Evolutionary conservation across 805 yeast species (phyloP).

Genomic region (Clavispora phyllophila): DNA sequence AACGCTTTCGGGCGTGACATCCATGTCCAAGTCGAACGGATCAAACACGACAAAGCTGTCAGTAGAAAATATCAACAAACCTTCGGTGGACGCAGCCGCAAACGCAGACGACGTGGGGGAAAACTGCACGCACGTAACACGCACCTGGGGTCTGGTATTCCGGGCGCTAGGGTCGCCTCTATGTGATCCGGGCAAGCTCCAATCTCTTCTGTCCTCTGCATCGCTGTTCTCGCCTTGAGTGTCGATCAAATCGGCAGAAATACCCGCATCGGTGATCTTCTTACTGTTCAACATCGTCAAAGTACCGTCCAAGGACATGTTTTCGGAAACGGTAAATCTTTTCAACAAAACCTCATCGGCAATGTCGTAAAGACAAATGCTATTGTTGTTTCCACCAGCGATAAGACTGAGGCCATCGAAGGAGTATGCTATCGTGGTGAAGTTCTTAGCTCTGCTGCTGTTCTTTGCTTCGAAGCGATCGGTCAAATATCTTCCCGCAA

Average conservation of each 20-base stretch:
- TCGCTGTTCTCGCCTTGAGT: conserved; percentile 83
- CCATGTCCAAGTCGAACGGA: conserved; percentile 92
- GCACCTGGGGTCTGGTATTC: conserved; percentile 71
- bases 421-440: conserved; percentile 76
- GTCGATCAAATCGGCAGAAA: conserved; percentile 71
- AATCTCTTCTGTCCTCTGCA: conserved; percentile 73
- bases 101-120: conserved; percentile 89
- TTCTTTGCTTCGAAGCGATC: conserved; percentile 80
- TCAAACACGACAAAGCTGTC: conserved; percentile 76
- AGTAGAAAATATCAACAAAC: conserved; percentile 74
- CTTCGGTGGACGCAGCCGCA: conserved; percentile 95
- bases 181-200: conserved; percentile 78
- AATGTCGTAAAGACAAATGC: conserved; percentile 86
- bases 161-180: conserved; percentile 74
- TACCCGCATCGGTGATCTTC: conserved; percentile 81
- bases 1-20: conserved; percentile 80
- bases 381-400: conserved; percentile 92
- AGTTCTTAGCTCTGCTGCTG: conserved; percentile 78
- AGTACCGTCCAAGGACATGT: conserved; percentile 91
- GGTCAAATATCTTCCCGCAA: conserved; percentile 74
- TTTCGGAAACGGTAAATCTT: conserved; percentile 78
- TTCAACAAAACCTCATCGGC: conserved; percentile 80
- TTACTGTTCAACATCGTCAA: conserved; percentile 70
- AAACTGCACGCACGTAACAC: conserved; percentile 72
- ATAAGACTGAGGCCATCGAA: conserved; percentile 84